Base-by-base conservation (phyloP, 495 filamentous ascomycete genomes). In the Aspergillus cavernicola region DNA sequence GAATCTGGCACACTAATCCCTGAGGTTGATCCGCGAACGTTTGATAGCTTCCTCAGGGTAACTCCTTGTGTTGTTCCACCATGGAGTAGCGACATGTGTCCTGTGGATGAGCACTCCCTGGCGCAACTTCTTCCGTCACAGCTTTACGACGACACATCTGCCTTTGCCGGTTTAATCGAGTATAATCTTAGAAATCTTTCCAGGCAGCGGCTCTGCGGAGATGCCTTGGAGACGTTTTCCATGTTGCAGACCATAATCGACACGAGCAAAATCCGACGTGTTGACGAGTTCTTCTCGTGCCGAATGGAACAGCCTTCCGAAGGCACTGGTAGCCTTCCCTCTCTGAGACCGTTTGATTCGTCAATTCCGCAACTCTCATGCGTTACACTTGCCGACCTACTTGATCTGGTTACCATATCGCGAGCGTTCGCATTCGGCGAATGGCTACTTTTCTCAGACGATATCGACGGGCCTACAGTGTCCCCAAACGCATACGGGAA, bases 381-480 rank as follows among this genome's bases (percentile, higher is more conserved):
- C 19, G 48, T 70, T 3, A 69, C 78, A 0, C 59, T 85, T 41
- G 80, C 71, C 2, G 59, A 69, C 12, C 55, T 85, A 22, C 66
- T 87, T 29, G 78, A 85, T 51, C 58, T 85, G 12, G 64, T 72
- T n/a, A 78, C 76, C 1, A 63, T 69, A 6, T 62, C 71, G 15
- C 70, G 71, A 50, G 61, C 72, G 0, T 77, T 65, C 55, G 64
- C 73, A 6, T 71, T 85, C 38, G 84, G 79, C 13, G 65, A 73
- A 15, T 83, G 76, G 76, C 65, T 87, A 7, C 63, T 87, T 0
- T 74, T 74, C 53, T 75, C 74, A 9, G 53, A 75, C 26, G 81
- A 81, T 43, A 50, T 81, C 2, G 83, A 86, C 59, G 83, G 81
- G 5, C 80, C 80, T 22, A 22, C 78, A 0, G 79, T 87, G n/a